A percentile compares a stretch with the other conserved stretches of the same genome.
Evolutionary conservation across 768 basidiomycete genomes (phyloP).

Genomic region (Leucocoprinus sp.): DNA sequence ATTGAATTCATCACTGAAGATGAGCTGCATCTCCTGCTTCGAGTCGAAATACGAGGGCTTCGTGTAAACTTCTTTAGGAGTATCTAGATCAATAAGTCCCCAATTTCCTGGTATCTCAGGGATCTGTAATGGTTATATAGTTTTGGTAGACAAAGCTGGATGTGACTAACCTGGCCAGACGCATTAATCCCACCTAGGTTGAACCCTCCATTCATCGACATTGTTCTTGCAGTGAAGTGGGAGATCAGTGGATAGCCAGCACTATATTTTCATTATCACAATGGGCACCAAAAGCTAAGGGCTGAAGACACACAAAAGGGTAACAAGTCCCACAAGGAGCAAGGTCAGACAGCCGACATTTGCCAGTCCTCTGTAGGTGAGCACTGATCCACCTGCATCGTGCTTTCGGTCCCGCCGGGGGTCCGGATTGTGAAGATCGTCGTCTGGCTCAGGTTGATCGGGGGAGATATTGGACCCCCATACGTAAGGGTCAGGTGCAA

Average conservation of each 20-base stretch:
- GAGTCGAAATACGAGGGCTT: slow-evolving; percentile 46
- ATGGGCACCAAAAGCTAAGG: neutral
- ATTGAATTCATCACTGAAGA: slow-evolving; percentile 90
- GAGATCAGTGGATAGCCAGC: slow-evolving; percentile 58
- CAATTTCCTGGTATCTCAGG: slow-evolving; percentile 55
- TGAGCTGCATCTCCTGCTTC: slow-evolving; percentile 48
- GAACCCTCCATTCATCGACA: slow-evolving; percentile 51
- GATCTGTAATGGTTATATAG: slow-evolving; percentile 28
- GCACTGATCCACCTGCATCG: slow-evolving; percentile 51
- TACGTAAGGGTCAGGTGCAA: slow-evolving; percentile 61
- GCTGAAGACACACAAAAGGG: slow-evolving; percentile 46
- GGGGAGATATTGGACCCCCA: slow-evolving; percentile 66
- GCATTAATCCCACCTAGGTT: slow-evolving; percentile 73
- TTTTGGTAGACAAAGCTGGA: neutral
- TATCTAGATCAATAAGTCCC: slow-evolving; percentile 70
- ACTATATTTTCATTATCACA: slow-evolving; percentile 22
- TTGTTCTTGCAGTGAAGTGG: slow-evolving; percentile 38
- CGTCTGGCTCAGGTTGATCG: slow-evolving; percentile 51
- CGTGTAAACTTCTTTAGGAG: slow-evolving; percentile 53
- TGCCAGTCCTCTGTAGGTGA: slow-evolving; percentile 60
- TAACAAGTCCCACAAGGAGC: slow-evolving; percentile 42
- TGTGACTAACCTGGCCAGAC: slow-evolving; percentile 50
- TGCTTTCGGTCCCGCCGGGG: slow-evolving; percentile 51
- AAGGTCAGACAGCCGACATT: slow-evolving; percentile 65
- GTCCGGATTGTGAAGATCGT: slow-evolving; percentile 69